These are phyloP conservation scores for Suhomyces choctaworum DNA, from an alignment of 1,139 yeast genomes.

Conservation along the genomic window DNA sequence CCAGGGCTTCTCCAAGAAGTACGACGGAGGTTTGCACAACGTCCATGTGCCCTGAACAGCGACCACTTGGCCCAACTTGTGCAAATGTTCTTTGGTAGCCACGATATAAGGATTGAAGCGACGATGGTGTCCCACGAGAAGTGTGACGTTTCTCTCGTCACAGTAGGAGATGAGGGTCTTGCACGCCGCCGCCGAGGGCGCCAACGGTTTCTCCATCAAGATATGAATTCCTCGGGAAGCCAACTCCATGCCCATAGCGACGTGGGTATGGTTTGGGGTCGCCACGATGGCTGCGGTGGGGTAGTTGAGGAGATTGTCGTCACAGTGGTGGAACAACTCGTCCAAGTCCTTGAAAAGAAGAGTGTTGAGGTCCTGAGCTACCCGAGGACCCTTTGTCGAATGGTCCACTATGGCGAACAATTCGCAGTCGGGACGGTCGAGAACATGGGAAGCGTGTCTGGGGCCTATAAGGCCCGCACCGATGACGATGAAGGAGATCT, in stretches of 20 bases:
- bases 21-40: conserved; percentile 36
- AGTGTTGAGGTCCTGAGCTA: conserved; percentile 29
- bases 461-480: conserved; percentile 31
- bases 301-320: conserved; percentile 21
- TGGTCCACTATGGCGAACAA: conserved; percentile 42
- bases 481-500: conserved; percentile 20
- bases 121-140: conserved; percentile 47
- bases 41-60: conserved; percentile 48
- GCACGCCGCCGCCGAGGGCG: conserved; percentile 39
- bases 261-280: conserved; percentile 46
- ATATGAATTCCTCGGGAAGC: conserved; percentile 39
- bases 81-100: conserved; percentile 33
- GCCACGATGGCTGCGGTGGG: conserved; percentile 48
- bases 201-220: conserved; percentile 44
- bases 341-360: conserved; percentile 29
- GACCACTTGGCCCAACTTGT: conserved; percentile 32
- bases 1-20: conserved; percentile 43
- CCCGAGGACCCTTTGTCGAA: conserved; percentile 38
- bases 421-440: conserved; percentile 27
- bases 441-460: conserved; percentile 25
- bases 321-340: conserved; percentile 31
- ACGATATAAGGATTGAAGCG: conserved; percentile 45
- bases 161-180: conserved; percentile 33
- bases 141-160: conserved; percentile 26
- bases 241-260: conserved; percentile 33